Conservation (phyloP, 2,329 filamentous ascomycete genomes). For the Emergomyces orientalis region DNA sequence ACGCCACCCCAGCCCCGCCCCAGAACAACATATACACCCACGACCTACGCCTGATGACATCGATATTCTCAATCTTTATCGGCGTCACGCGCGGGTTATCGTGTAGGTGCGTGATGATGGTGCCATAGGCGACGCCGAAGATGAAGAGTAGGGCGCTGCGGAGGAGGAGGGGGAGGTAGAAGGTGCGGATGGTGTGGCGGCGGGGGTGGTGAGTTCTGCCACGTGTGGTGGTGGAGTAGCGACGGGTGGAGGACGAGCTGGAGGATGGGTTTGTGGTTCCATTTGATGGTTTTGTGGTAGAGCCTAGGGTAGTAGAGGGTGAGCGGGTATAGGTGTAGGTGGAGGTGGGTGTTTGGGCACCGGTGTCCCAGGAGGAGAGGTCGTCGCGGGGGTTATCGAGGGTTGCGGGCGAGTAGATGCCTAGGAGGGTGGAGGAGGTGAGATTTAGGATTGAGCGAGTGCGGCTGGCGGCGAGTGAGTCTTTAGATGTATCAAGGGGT, state of each 20-base stretch:
- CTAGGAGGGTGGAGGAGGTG: constrained; percentile 78
- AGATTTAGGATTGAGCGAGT: constrained; percentile 76
- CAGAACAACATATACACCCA: constrained; percentile 69
- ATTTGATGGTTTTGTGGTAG: neutral
- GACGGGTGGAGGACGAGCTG: too few relatives aligned
- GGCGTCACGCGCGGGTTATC: constrained; percentile 53
- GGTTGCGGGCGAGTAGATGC: constrained; percentile 71
- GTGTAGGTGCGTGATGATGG: constrained; percentile 71
- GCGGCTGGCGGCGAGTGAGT: constrained; percentile 46
- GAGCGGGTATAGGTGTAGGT: constrained; percentile 20
- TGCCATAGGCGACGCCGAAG: constrained; percentile 74
- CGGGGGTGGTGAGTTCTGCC: constrained; percentile 5
- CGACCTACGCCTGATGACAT: constrained; percentile 38
- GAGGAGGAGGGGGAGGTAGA: constrained; percentile 46
- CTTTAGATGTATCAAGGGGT: constrained; percentile 14
- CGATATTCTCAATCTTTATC: constrained; percentile 50
- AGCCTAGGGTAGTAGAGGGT: constrained; percentile 8
- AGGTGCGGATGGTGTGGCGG: constrained; percentile 33
- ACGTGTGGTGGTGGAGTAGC: neutral
- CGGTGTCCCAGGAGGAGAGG: constrained; percentile 54
- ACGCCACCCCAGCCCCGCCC: constrained; percentile 66
- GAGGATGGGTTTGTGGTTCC: neutral
- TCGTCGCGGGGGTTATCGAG: constrained; percentile 34
- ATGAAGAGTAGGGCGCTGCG: constrained; percentile 61
- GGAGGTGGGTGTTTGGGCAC: constrained; percentile 56